Evolutionary conservation across 306 rosid species (phyloP).

Genomic region (Begonia masoniana): DNA sequence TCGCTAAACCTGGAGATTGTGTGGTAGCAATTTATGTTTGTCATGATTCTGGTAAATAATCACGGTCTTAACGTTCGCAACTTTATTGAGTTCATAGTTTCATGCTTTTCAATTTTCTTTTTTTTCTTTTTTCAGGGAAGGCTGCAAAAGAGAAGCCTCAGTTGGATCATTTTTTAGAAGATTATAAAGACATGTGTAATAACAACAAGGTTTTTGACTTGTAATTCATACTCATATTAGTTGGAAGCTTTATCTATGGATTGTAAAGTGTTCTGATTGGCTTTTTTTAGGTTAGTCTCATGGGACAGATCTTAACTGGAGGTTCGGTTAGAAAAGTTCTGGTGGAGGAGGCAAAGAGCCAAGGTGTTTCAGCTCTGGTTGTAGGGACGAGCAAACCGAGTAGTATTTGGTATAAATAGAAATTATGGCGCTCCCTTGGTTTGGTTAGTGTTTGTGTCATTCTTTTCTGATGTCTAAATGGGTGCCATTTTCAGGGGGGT

Average conservation of each 20-base stretch:
- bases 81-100: not conserved
- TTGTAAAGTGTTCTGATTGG: conserved; percentile 4
- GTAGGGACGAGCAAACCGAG: conserved; percentile 34
- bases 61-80: not conserved
- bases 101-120: not conserved
- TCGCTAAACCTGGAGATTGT: conserved; percentile 74
- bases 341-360: conserved; percentile 57
- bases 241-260: conserved; percentile 1
- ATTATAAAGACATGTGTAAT: conserved; percentile 49
- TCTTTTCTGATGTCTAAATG: conserved; percentile 12
- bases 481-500: conserved; percentile 33
- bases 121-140: conserved; percentile 20
- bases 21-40: conserved; percentile 68
- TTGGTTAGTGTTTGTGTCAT: too few species aligned
- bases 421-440: too few species aligned
- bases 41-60: conserved; percentile 36
- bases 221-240: too few species aligned
- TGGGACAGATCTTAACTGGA: conserved; percentile 43
- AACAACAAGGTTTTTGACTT: conserved; percentile 37
- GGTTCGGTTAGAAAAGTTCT: conserved; percentile 36
- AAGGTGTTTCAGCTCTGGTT: conserved; percentile 53
- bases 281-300: conserved; percentile 49
- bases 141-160: conserved; percentile 28
- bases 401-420: conserved; percentile 28
- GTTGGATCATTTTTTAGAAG: conserved; percentile 56